Evolutionary conservation across 2,329 filamentous ascomycete species (phyloP), one percentile per base, ranked within the genome.

Genomic region (Hymenoscyphus repandus): DNA sequence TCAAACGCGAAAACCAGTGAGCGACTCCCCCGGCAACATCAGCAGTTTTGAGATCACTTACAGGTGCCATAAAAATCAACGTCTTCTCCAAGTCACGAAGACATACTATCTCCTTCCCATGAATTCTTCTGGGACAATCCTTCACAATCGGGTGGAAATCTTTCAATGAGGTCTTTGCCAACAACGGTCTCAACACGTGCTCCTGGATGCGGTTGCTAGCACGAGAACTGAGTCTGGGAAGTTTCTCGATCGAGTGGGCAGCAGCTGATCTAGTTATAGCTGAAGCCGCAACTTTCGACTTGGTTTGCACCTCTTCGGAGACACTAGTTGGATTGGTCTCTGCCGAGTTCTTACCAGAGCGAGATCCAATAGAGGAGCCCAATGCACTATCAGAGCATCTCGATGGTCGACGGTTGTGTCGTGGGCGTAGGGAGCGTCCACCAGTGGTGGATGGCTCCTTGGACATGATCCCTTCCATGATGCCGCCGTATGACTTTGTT

Each of bases 11-110:
- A 77, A 82, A 81, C 77, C 73, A 82, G 79, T 79, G 77, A 84
- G 83, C 78, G 82, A 80, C 73, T 78, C 75, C 71, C 79, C 77
- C 76, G 76, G 78, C 78, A 72, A 77, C 69, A 68, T 75, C 74
- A 70, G 68, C 67, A 72, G 74, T 70, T 72, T 66, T 60, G 60
- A 75, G 67, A 66, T 76, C 70, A 95, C 91, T 95, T 86, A 96
- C 92, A 69, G 89, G 89, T 74, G 91, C 90, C 69, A 91, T 82
- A 71, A 91, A 90, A 64, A 96, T 82, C 55, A 97, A 75, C 9
- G 86, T 92, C 80, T 96, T 96, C 72, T 97, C 92, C 45, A 97
- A 79, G 70, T 97, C 92, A 69, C 92, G 84, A 49, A 97, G 81
- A 72, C 88, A 96, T 68, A 88, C 83, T 64, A 97, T 93, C 63